Evolutionary conservation across 441 rosid genomes (phyloP), one percentile per base, ranked within the genome.

Genomic region (California macrophylla): DNA sequence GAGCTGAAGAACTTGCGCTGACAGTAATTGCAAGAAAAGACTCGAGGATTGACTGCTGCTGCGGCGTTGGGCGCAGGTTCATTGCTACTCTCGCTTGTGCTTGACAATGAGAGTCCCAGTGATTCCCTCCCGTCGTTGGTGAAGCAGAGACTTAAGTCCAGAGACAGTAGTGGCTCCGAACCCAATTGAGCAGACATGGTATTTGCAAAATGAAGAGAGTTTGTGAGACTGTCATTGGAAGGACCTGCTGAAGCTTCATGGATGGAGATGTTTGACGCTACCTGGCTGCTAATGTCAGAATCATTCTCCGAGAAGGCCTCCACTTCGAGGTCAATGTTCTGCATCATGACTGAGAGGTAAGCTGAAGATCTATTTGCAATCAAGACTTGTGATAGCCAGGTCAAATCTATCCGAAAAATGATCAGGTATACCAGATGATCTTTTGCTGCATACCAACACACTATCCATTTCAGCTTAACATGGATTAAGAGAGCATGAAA

Each of bases 1-100:
- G 96, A 90, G 75, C 96, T 86, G 63, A 83, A 88, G 72, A 90
- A 90, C 83, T 88, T 86, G 67, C 96, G 80, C 71, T 85, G 93
- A 69, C 96, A 90, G 68, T 83, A 90, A 69, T 90, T 90, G 77
- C 96, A 90, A 0, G 92, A 83, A 70, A 90, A 90, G 10, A 88
- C 86, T 74, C 91, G 72, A 60, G 81, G 83, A 21, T 64, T 28
- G 66, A 83, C 72, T 23, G 72, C 26, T 34, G 72, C 60, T 29
- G 84, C 7, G 8, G 80, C 16, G 38, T 69, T 69, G 1, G 76
- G 66, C 69, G 78, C 69, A 15, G 80, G 83, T 15, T 82, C 83
- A 12, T 83, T 87, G 79, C 87, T 84, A 26, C 84, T 85, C 54
- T 82, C 92, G 2, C 90, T 85, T 8, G 91, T 86, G 82, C 94